These are phyloP conservation scores for Ophiostoma australiae DNA, from an alignment of 2,329 filamentous ascomycete species.

Conservation along the genomic window DNA sequence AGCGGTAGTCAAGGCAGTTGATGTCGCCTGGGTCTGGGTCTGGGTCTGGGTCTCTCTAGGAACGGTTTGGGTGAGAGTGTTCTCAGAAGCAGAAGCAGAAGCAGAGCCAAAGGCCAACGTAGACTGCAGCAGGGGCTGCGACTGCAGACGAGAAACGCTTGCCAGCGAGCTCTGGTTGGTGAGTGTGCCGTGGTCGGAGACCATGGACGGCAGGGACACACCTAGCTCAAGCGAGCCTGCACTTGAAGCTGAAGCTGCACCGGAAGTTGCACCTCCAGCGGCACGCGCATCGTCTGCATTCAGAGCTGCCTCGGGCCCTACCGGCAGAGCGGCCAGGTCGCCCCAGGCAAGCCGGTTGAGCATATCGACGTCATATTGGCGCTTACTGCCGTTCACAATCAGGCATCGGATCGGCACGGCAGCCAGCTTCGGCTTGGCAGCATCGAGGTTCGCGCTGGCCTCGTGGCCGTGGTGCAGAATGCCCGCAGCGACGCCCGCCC, in stretches of 20 bases:
- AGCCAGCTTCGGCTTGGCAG: not conserved
- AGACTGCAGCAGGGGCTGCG: not conserved
- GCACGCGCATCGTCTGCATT: not conserved
- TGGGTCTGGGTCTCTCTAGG: too few species aligned
- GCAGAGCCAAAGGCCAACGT: too few species aligned
- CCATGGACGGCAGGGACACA: not conserved
- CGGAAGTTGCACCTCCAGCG: too few species aligned
- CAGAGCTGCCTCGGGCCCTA: not conserved
- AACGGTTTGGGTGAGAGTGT: too few species aligned
- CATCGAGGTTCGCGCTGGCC: not conserved
- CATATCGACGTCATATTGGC: not conserved
- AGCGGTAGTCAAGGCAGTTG: not conserved
- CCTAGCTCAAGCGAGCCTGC: not conserved
- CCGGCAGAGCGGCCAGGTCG: not conserved
- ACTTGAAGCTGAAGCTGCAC: not conserved
- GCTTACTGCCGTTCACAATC: constrained; percentile 6
- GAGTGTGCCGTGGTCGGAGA: not conserved
- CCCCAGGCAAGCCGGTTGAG: not conserved
- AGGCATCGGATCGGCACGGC: not conserved
- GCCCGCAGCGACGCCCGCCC: not conserved
- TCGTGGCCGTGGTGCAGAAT: not conserved
- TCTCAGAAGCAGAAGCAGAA: not conserved
- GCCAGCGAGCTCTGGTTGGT: not conserved
- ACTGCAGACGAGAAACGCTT: not conserved
- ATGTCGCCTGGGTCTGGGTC: not conserved